A percentile compares a stretch with the other conserved stretches of the same genome.
Conservation (phyloP, 768 basidiomycete genomes). For the Favolaschia claudopus region DNA sequence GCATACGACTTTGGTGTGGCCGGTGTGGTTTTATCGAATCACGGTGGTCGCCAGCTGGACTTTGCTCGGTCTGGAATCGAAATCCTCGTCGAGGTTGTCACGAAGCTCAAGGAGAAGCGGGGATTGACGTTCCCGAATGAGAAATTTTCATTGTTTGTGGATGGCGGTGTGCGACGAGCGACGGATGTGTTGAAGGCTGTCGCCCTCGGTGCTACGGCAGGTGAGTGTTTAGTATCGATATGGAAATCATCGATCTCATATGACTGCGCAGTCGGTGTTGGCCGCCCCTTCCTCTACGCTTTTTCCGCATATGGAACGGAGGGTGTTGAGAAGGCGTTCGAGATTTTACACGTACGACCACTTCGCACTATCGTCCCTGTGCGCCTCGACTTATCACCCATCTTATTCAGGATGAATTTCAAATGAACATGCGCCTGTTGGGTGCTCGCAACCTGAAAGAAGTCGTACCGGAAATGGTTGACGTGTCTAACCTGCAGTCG, state of each 20-base stretch:
- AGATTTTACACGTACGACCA: slow-evolving; percentile 74
- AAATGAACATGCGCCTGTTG: slow-evolving; percentile 95
- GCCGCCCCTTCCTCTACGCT: slow-evolving; percentile 87
- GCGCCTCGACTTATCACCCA: background rate
- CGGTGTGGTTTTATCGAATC: slow-evolving; percentile 65
- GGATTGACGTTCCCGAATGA: slow-evolving; percentile 66
- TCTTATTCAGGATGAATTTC: slow-evolving; percentile 83
- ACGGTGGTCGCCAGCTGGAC: slow-evolving; percentile 67
- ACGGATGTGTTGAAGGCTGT: slow-evolving; percentile 85
- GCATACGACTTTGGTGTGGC: slow-evolving; percentile 31
- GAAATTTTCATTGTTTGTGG: slow-evolving; percentile 76
- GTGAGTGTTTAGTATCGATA: slow-evolving; percentile 50
- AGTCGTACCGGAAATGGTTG: slow-evolving; percentile 88
- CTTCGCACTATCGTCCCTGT: background rate
- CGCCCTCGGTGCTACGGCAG: slow-evolving; percentile 70
- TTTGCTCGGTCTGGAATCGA: slow-evolving; percentile 73
- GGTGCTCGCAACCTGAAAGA: slow-evolving; percentile 84
- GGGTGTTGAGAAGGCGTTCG: slow-evolving; percentile 83
- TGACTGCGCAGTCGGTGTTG: slow-evolving; percentile 68
- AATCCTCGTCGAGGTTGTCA: slow-evolving; percentile 71
- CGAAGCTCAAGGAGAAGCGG: slow-evolving; percentile 61
- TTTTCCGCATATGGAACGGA: slow-evolving; percentile 89
- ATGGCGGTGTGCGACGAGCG: slow-evolving; percentile 82
- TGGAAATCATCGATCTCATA: slow-evolving; percentile 44
- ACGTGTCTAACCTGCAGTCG: slow-evolving; percentile 61